These are phyloP conservation scores for Sphagnum magellanicum DNA, from an alignment of 228 moss, liverwort and hornwort genomes.

Conservation along the genomic window DNA sequence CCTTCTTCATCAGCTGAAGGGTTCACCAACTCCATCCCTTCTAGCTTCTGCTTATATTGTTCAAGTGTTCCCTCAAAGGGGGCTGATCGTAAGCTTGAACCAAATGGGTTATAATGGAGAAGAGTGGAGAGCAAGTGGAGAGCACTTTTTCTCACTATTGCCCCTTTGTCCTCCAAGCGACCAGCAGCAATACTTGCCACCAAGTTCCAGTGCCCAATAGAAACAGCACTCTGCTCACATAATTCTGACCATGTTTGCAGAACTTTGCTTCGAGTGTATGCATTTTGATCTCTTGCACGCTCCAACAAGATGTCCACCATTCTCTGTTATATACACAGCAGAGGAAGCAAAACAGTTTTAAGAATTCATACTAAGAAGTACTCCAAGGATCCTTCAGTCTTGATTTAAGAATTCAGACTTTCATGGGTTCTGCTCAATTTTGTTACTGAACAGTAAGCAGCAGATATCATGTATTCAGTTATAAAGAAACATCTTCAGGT, in stretches of 20 bases:
- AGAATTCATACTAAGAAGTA: neutral
- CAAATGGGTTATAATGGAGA: constrained; percentile 89
- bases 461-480: no score
- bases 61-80: constrained; percentile 83
- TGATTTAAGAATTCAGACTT: neutral
- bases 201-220: constrained; percentile 96
- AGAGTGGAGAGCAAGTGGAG: constrained; percentile 77
- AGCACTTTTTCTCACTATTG: constrained; percentile 79
- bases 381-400: neutral
- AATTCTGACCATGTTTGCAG: constrained; percentile 92
- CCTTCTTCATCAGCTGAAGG: constrained; percentile 5
- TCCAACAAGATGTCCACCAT: constrained; percentile 75
- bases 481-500: neutral
- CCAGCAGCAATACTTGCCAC: constrained; percentile 82
- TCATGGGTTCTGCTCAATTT: neutral
- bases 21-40: constrained; percentile 36
- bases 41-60: constrained; percentile 74
- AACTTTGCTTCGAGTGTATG: constrained; percentile 88
- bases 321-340: constrained; percentile 17
- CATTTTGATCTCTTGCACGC: constrained; percentile 75
- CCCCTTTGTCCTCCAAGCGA: constrained; percentile 84
- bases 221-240: constrained; percentile 80
- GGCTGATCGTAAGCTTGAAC: constrained; percentile 66
- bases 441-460: neutral
- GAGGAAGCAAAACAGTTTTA: no score